These are phyloP conservation scores for Pythium apleroticum DNA, from an alignment of 352 stramenopile genomes.

Conservation along the genomic window DNA sequence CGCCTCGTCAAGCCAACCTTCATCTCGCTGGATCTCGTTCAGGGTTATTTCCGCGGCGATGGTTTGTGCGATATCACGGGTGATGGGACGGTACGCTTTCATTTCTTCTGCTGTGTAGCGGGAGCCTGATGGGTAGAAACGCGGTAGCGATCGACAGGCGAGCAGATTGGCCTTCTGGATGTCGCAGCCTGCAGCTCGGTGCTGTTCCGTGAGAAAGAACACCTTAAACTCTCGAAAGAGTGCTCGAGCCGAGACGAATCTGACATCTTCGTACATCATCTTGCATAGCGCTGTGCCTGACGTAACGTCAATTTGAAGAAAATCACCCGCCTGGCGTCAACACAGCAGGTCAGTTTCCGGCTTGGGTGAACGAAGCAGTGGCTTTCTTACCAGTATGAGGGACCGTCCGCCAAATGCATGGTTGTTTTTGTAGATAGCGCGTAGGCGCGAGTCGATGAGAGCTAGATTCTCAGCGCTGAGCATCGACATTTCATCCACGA, in stretches of 20 bases:
- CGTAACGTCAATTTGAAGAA: slow-evolving; percentile 6
- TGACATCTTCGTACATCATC: not conserved
- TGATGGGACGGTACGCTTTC: not conserved
- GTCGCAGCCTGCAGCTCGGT: not conserved
- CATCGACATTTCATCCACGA: slow-evolving; percentile 30
- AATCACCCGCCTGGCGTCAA: slow-evolving; percentile 5
- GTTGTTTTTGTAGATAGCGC: not conserved
- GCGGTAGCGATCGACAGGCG: not conserved
- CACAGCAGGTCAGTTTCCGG: too few species aligned
- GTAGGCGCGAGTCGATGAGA: slow-evolving; percentile 17
- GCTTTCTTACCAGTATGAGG: slow-evolving; percentile 25
- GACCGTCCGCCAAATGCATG: slow-evolving; percentile 19
- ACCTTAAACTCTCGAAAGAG: slow-evolving; percentile 5
- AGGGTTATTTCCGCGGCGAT: not conserved
- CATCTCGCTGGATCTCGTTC: not conserved
- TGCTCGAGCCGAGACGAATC: not conserved
- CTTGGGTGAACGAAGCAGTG: too few species aligned
- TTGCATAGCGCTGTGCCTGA: not conserved
- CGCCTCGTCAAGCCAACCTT: slow-evolving; percentile 1
- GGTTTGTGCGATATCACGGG: not conserved
- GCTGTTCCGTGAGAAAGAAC: slow-evolving; percentile 3
- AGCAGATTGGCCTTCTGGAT: not conserved
- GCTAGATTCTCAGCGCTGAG: slow-evolving; percentile 15
- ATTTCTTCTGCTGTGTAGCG: not conserved
- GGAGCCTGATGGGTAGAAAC: not conserved